Conservation (phyloP, 2,329 filamentous ascomycete species). For the Fusarium virguliforme region DNA sequence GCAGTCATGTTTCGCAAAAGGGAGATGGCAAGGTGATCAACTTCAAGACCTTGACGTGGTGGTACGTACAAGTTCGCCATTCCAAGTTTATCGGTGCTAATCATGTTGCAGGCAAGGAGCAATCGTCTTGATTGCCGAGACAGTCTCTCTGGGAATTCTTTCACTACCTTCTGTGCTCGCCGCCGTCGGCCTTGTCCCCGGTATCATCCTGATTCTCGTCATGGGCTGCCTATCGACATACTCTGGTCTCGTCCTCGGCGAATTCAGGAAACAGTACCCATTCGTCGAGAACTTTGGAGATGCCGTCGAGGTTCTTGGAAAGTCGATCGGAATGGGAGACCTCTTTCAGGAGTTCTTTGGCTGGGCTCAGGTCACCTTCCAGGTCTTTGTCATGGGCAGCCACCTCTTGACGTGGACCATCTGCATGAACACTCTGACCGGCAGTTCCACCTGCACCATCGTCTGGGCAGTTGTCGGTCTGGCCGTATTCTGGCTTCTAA, state of each 20-base stretch:
- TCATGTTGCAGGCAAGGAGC: constrained; percentile 59
- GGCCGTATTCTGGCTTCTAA: constrained; percentile 71
- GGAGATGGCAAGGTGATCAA: constrained; percentile 52
- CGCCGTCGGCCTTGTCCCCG: constrained; percentile 79
- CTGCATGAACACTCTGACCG: constrained; percentile 75
- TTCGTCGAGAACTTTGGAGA: constrained; percentile 78
- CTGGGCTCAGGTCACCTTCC: constrained; percentile 71
- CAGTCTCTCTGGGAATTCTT: constrained; percentile 70
- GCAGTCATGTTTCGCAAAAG: constrained; percentile 19
- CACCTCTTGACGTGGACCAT: constrained; percentile 80
- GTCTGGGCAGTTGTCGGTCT: constrained; percentile 75
- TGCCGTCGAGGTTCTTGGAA: constrained; percentile 71
- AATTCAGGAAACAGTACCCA: constrained; percentile 80
- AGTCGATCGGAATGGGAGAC: constrained; percentile 63
- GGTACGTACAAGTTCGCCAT: constrained; percentile 47
- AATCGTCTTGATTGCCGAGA: constrained; percentile 62
- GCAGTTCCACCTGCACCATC: constrained; percentile 74
- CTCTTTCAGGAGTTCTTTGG: constrained; percentile 74
- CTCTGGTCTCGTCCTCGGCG: constrained; percentile 69
- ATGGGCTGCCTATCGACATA: constrained; percentile 78
- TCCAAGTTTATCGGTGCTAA: neutral
- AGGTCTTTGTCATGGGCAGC: constrained; percentile 78
- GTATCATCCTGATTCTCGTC: constrained; percentile 80
- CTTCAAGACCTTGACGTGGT: constrained; percentile 59
- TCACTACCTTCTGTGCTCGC: constrained; percentile 84